Conservation (phyloP, 768 basidiomycete genomes). For the Guyanaporus albipodus region DNA sequence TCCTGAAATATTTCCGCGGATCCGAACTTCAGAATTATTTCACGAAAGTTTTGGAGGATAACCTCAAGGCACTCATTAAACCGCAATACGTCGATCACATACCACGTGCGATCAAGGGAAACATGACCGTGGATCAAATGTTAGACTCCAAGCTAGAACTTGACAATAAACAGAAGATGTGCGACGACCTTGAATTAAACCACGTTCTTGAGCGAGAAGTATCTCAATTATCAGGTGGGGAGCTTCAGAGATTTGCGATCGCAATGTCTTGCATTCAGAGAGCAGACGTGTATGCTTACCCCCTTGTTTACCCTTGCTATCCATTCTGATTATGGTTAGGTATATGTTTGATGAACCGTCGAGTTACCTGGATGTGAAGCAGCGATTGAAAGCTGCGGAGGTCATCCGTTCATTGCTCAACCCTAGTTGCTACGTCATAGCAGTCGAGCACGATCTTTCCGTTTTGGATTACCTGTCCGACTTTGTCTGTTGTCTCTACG, state of each 20-base stretch:
- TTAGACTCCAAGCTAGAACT: conserved; percentile 86
- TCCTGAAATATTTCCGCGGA: conserved; percentile 96
- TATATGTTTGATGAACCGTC: conserved; percentile 99
- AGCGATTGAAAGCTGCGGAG: conserved; percentile 91
- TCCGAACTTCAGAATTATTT: conserved; percentile 99
- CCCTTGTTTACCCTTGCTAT: neutral
- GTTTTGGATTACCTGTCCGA: conserved; percentile 98
- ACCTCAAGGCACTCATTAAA: conserved; percentile 97
- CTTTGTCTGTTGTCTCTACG: conserved; percentile 96
- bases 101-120: conserved; percentile 90
- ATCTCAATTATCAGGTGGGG: conserved; percentile 87
- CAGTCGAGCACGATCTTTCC: conserved; percentile 98
- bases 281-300: conserved; percentile 81
- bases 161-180: conserved; percentile 84
- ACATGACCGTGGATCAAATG: conserved; percentile 85
- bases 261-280: conserved; percentile 94
- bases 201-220: conserved; percentile 85
- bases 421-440: conserved; percentile 88
- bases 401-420: conserved; percentile 86
- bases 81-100: conserved; percentile 99
- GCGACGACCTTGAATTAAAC: conserved; percentile 82
- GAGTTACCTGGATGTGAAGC: conserved; percentile 94
- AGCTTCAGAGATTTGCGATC: conserved; percentile 96
- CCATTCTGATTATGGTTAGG: conserved; percentile 36
- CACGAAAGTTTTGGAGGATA: conserved; percentile 97